These are phyloP conservation scores for Russula abietina DNA, from an alignment of 768 basidiomycete species.

Conservation along the genomic window DNA sequence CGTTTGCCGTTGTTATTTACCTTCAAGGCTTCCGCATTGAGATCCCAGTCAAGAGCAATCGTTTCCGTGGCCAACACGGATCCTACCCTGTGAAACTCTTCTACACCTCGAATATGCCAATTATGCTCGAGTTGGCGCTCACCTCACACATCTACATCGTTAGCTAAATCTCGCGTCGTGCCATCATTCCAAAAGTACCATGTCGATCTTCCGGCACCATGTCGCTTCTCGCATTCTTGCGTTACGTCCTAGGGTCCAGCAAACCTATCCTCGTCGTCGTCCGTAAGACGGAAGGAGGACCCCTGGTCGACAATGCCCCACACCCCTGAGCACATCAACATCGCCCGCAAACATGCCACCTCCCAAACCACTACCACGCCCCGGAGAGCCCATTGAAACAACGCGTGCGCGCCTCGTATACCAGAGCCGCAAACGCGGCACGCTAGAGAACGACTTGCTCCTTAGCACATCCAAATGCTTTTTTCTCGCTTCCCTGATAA, in stretches of 20 bases:
- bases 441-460: constrained; percentile 87
- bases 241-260: neutral
- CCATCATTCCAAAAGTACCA: neutral
- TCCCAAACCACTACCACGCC: constrained; percentile 62
- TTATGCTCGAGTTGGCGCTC: no score
- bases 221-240: neutral
- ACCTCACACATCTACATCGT: no score
- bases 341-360: constrained; percentile 45
- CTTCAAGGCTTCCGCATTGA: no score
- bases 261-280: constrained; percentile 1
- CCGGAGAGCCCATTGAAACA: constrained; percentile 60
- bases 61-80: no score
- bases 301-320: constrained; percentile 75
- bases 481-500: no score
- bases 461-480: constrained; percentile 93
- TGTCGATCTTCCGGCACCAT: constrained; percentile 4
- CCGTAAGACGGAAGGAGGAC: constrained; percentile 42
- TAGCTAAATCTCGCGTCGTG: no score
- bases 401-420: constrained; percentile 84
- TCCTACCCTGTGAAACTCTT: no score
- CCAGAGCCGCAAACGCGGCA: constrained; percentile 91
- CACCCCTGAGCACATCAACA: constrained; percentile 63
- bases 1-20: no score
- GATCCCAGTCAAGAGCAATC: no score
- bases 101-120: no score